phyloP scores from a whole-genome alignment of 257 asterid species.

The Schizonepeta tenuifolia region DNA sequence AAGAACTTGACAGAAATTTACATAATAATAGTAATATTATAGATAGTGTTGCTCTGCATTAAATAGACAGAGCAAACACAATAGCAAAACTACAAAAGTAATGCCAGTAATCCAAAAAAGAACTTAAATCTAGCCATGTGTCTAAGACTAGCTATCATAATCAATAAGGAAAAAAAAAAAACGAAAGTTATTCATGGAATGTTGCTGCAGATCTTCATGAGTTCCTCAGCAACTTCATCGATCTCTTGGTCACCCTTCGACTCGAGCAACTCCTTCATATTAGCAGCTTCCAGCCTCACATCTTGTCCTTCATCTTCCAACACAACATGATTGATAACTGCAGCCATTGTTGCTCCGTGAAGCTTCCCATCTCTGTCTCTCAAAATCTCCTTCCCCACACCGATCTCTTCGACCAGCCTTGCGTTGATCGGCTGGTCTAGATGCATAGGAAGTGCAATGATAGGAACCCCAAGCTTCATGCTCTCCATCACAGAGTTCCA shows the following conservation, averaged over 20 bases:
- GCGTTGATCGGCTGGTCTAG: constrained; percentile 56
- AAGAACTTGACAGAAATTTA: not conserved
- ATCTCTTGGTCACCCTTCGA: constrained; percentile 33
- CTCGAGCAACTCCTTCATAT: constrained; percentile 28
- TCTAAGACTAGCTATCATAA: not conserved
- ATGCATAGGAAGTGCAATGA: constrained; percentile 51
- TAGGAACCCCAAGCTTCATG: constrained; percentile 48
- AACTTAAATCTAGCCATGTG: not conserved
- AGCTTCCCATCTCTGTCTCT: constrained; percentile 37
- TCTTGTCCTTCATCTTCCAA: constrained; percentile 28
- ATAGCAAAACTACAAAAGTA: not conserved
- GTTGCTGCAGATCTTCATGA: constrained; percentile 27
- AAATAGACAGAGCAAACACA: constrained; percentile 32
- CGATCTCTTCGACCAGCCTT: constrained; percentile 46
- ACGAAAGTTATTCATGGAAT: no score
- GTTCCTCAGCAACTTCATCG: constrained; percentile 35
- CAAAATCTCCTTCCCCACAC: constrained; percentile 48
- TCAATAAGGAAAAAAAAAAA: not conserved
- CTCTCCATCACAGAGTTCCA: constrained; percentile 53
- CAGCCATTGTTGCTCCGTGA: constrained; percentile 28
- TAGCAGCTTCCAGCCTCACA: constrained; percentile 33
- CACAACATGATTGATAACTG: constrained; percentile 38
- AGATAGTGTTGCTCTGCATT: constrained; percentile 28
- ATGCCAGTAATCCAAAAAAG: not conserved
- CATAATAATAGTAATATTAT: not conserved